Conservation (phyloP, 352 stramenopile genomes). For the Plasmopara halstedii region DNA sequence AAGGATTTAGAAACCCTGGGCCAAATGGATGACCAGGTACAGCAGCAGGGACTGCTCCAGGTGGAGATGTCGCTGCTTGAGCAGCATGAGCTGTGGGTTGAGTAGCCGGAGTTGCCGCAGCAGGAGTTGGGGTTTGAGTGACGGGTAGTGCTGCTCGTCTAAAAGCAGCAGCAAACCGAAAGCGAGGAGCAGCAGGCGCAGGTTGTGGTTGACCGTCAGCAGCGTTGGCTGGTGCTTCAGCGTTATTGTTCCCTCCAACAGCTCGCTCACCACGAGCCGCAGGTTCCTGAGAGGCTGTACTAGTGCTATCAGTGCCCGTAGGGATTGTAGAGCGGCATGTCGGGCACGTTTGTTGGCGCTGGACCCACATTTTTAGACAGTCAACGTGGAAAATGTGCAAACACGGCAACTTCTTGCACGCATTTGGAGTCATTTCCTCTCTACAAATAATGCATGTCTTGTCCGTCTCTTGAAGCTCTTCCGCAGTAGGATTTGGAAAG, state of each 20-base stretch:
- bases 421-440: conserved; percentile 86
- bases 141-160: conserved; percentile 16
- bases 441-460: conserved; percentile 96
- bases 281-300: conserved; percentile 25
- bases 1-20: conserved; percentile 41
- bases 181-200: conserved; percentile 19
- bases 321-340: conserved; percentile 95
- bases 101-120: too few relatives aligned
- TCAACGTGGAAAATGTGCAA: conserved; percentile 96
- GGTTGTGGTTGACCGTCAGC: conserved; percentile 8
- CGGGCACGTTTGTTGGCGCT: conserved; percentile 97
- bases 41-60: conserved; percentile 10
- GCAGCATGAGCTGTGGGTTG: conserved; percentile 8
- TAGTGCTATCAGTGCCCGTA: conserved; percentile 38
- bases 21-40: conserved; percentile 27
- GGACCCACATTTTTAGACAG: conserved; percentile 98
- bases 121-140: too few relatives aligned
- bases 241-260: conserved; percentile 14
- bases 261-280: conserved; percentile 14
- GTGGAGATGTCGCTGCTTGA: conserved; percentile 5
- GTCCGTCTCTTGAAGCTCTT: conserved; percentile 91
- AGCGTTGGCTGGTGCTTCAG: conserved; percentile 7
- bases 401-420: conserved; percentile 95
- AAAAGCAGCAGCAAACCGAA: conserved; percentile 24
- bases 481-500: conserved; percentile 91